Evolutionary conservation across 768 basidiomycete species (phyloP).

Genomic region (Goffeauzyma gilvescens): DNA sequence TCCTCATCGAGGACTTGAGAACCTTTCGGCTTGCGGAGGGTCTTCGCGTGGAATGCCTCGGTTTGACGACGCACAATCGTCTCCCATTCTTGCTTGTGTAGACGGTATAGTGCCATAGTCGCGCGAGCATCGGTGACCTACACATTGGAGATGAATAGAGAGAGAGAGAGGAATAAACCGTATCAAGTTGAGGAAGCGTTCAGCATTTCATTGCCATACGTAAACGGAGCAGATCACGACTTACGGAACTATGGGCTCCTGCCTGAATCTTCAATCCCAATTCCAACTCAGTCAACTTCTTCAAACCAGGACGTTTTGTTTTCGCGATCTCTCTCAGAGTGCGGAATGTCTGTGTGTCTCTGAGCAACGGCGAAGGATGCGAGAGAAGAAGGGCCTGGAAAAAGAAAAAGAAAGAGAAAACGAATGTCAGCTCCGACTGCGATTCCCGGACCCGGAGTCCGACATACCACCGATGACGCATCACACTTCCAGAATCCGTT

Average conservation of each 20-base stretch:
- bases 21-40: conserved; percentile 7
- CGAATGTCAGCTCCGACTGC: conserved; percentile 46
- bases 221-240: conserved; percentile 23
- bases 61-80: conserved; percentile 32
- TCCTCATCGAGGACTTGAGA: no score
- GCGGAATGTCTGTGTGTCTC: conserved; percentile 34
- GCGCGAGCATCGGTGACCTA: conserved; percentile 86
- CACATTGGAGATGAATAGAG: not conserved
- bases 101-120: conserved; percentile 77
- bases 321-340: conserved; percentile 40
- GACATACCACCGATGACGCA: conserved; percentile 27
- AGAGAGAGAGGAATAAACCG: not conserved
- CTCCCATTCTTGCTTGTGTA: conserved; percentile 73
- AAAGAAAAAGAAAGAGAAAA: conserved; percentile 43
- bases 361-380: conserved; percentile 32
- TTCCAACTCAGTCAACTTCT: conserved; percentile 60
- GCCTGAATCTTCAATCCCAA: conserved; percentile 60
- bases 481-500: not conserved
- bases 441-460: conserved; percentile 58
- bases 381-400: conserved; percentile 33
- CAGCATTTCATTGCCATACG: not conserved
- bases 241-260: conserved; percentile 78
- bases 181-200: not conserved
- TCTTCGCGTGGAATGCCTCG: conserved; percentile 22
- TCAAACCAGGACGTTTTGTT: conserved; percentile 52